Base-by-base conservation (phyloP, 306 rosid species). In the Cajanus cajan region DNA sequence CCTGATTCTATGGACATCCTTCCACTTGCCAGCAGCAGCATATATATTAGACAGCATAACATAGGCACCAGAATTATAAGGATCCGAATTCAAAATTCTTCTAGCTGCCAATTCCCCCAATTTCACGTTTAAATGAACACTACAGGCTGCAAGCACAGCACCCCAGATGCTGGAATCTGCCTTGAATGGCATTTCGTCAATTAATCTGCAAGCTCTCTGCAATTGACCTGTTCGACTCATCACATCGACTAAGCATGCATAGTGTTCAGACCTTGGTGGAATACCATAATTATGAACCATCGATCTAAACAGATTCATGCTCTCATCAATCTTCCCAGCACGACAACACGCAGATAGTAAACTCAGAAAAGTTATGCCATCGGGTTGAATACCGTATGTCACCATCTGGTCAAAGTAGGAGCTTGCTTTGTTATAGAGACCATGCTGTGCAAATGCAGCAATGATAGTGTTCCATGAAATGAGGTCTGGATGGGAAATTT, bases 371-470 rank as follows among this genome's bases (percentile, higher is more conserved):
- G 93, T 83, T 80, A 85, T 80, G 51, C 75, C 88, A 68, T 90
- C 87, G 13, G 89, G 90, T n/a, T 43, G 66, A 75, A 77, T 65
- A 11, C 80, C 13, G 12, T 5, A n/a, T n/a, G 15, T 6, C 16
- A 24, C 25, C 85, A 73, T 83, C 80, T 33, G 79, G 62, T 83
- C 68, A 65, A 86, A 86, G 76, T 31, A 83, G 68, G 63, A 41
- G 37, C 62, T 44, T 69, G 90, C 85, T 85, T 83, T 86, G 68
- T 19, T 78, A 24, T 82, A 84, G n/a, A 88, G 75, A 68, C 88
- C 90, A 59, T 86, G 87, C 71, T 86, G 90, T 33, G 87, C 82
- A 80, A 81, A 86, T 65, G 90, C 87, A 57, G 91, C 85, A 84
- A 84, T 71, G 52, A 84, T 77, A 39, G 84, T 86, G 69, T 82